Conservation (phyloP, 768 basidiomycete species). For the Kwoniella sp. region DNA sequence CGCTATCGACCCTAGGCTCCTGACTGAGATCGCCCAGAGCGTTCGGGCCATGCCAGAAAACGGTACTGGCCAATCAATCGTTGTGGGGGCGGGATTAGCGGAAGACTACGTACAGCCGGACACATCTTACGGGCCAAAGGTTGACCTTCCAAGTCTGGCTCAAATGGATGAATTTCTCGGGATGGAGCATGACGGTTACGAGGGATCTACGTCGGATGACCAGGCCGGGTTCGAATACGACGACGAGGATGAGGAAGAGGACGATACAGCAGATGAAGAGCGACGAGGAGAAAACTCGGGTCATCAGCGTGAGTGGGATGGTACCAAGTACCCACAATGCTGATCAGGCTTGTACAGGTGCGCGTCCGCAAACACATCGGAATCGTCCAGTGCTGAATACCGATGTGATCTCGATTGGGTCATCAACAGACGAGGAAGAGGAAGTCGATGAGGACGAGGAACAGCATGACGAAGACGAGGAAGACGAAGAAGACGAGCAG, state of each 20-base stretch:
- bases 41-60: conserved; percentile 11
- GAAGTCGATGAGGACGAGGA: conserved; percentile 8
- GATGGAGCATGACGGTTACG: neutral
- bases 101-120: too few species aligned
- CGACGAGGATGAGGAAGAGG: neutral
- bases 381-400: too few species aligned
- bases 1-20: conserved; percentile 12
- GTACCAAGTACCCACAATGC: too few species aligned
- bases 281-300: conserved; percentile 1
- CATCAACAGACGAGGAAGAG: conserved; percentile 20
- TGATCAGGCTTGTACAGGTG: too few species aligned
- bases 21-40: conserved; percentile 13
- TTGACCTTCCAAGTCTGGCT: too few species aligned
- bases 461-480: conserved; percentile 1
- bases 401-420: conserved; percentile 21
- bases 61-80: conserved; percentile 6
- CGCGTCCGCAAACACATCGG: too few species aligned
- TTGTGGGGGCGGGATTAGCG: too few species aligned
- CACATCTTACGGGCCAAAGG: neutral
- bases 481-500: neutral
- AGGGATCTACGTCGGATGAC: neutral
- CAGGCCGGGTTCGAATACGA: neutral
- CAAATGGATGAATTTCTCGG: neutral
- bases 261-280: conserved; percentile 4
- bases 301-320: neutral